Conservation (phyloP, 176 grass and related monocot genomes). For the Ampelocalamus luodianensis region DNA sequence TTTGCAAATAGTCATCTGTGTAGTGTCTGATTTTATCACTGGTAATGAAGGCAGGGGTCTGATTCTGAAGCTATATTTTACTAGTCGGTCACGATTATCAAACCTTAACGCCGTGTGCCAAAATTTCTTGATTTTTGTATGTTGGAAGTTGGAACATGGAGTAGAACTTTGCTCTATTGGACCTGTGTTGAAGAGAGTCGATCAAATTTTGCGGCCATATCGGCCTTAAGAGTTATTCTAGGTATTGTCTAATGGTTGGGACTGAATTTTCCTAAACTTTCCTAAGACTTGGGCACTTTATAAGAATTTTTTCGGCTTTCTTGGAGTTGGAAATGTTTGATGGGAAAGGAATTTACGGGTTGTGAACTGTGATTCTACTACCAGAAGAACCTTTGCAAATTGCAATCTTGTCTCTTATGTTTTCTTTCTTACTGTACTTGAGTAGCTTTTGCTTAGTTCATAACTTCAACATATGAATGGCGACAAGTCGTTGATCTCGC, state of each 20-base stretch:
- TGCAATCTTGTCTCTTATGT: background rate
- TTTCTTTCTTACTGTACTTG: background rate
- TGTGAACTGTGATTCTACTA: background rate
- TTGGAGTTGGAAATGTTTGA: background rate
- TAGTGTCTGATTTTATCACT: constrained; percentile 9
- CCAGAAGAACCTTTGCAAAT: background rate
- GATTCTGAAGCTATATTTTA: background rate
- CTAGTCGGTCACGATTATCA: background rate
- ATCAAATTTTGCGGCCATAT: background rate
- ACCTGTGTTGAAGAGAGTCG: background rate
- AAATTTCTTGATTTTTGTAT: background rate
- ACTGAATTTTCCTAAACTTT: background rate
- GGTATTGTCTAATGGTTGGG: background rate
- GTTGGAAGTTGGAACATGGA: background rate
- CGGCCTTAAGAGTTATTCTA: background rate
- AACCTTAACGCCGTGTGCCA: background rate
- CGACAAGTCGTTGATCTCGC: background rate
- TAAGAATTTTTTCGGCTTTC: background rate
- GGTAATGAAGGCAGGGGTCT: background rate
- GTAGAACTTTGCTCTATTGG: background rate
- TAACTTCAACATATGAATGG: background rate
- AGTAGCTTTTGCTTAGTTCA: too few species aligned
- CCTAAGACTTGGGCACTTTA: background rate
- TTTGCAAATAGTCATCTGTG: background rate
- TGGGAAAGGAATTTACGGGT: background rate